phyloP scores from a whole-genome alignment of 176 grass and related monocot species.

The Saccharum spontaneum region DNA sequence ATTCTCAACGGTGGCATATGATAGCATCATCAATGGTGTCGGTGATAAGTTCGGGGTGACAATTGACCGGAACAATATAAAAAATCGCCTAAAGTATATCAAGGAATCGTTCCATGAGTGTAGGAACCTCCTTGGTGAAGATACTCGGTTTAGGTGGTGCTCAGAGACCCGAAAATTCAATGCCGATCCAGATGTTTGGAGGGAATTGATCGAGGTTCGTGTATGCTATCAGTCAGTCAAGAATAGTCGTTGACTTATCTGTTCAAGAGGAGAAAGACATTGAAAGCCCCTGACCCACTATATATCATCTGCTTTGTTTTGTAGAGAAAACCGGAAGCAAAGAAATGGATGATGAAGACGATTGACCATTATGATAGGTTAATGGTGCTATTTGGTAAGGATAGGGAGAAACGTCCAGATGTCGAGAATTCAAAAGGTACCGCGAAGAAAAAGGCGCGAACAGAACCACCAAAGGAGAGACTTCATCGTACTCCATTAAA shows the following conservation, averaged over 20 bases:
- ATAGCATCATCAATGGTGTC: conserved; percentile 42
- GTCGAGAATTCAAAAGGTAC: conserved; percentile 9
- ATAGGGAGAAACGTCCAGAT: conserved; percentile 30
- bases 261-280: not conserved
- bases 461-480: conserved; percentile 34
- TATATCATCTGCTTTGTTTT: conserved; percentile 30
- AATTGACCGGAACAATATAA: conserved; percentile 45
- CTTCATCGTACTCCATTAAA: conserved; percentile 28
- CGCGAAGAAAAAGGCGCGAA: conserved; percentile 37
- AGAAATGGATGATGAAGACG: conserved; percentile 56
- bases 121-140: conserved; percentile 31
- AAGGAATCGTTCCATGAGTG: conserved; percentile 53
- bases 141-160: conserved; percentile 38
- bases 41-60: conserved; percentile 40
- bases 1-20: conserved; percentile 31
- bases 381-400: conserved; percentile 46
- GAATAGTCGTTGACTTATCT: not conserved
- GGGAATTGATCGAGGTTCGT: conserved; percentile 45
- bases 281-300: not conserved
- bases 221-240: not conserved
- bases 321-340: conserved; percentile 57
- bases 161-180: conserved; percentile 32
- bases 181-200: conserved; percentile 48
- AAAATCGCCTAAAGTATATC: conserved; percentile 51
- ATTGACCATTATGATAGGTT: conserved; percentile 51